These are phyloP conservation scores for Sphagnum contortum DNA, from an alignment of 225 moss, liverwort and hornwort species.

Conservation along the genomic window DNA sequence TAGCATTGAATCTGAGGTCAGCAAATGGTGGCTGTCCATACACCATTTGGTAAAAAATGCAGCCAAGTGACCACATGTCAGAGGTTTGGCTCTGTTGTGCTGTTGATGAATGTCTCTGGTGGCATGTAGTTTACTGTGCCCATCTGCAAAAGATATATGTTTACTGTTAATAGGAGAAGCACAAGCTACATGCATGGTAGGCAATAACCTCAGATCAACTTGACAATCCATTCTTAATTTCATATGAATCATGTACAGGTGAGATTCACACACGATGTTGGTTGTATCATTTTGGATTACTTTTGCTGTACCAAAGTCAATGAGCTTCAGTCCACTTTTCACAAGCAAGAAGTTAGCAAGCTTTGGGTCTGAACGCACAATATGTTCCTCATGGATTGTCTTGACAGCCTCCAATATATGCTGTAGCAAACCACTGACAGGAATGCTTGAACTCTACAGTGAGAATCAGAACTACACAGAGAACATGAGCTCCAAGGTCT, in stretches of 20 bases:
- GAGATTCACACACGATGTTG: constrained; percentile 75
- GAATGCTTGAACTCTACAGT: no score
- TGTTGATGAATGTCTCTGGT: constrained; percentile 78
- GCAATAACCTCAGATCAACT: no score
- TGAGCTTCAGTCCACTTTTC: constrained; percentile 84
- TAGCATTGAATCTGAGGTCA: constrained; percentile 57
- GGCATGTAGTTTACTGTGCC: constrained; percentile 97
- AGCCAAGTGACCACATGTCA: constrained; percentile 98
- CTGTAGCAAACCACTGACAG: constrained; percentile 17
- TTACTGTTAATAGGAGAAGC: not conserved
- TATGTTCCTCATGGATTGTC: constrained; percentile 92
- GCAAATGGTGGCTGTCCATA: constrained; percentile 89
- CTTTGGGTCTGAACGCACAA: constrained; percentile 98
- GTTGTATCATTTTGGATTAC: constrained; percentile 97
- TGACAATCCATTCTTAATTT: constrained; percentile 11
- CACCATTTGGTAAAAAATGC: constrained; percentile 98
- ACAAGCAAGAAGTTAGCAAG: constrained; percentile 98
- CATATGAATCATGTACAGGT: constrained; percentile 18
- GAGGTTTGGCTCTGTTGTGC: constrained; percentile 71
- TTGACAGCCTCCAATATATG: constrained; percentile 83
- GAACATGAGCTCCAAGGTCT: not conserved
- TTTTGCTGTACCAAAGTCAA: constrained; percentile 96
- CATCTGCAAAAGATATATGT: constrained; percentile 24
- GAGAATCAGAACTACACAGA: no score
- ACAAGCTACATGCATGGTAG: not conserved